Evolutionary conservation across 805 yeast species (phyloP), one percentile per base, ranked within the genome.

Genomic region (Pachysolen tannophilus): DNA sequence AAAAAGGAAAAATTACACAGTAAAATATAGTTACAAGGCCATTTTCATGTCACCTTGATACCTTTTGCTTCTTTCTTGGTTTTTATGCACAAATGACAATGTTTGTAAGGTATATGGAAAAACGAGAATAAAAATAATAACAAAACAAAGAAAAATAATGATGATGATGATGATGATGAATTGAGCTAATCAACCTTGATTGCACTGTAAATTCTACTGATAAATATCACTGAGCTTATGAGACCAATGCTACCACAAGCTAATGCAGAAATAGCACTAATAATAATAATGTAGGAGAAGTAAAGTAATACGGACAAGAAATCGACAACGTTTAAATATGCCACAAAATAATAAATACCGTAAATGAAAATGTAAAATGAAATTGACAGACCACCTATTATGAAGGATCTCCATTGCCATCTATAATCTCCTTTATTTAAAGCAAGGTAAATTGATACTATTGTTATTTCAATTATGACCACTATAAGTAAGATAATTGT

Each of bases 401-500:
- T 54, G 55, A 84, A 85, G 9, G 86, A 65, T 44, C 78, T 67
- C 95, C 95, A 85, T 51, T 83, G 84, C 95, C 95, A 87, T 44
- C 67, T 60, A 33, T 72, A 71, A 49, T 72, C 56, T n/a, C 56
- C 55, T 15, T 48, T 40, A 34, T 52, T 64, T 47, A 85, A 63
- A 29, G 80, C 67, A 28, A 81, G 50, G 49, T 80, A 85, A 8
- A 80, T 67, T 5, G 82, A 75, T 28, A 85, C 73, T 17, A 85
- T 67, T 7, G 88, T 74, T 35, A 82, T 72, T 54, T 85, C 94
- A 26, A 75, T 60, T 15, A 83, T 75, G 10, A 82, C 76, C 24
- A 82, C 61, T 29, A 75, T 56, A 24, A 83, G 61, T 29, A 84
- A 58, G 5, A 75, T 40, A 21, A 77, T 65, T 4, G 86, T 80